A percentile compares a stretch with the other conserved stretches of the same genome.
Evolutionary conservation across 768 basidiomycete genomes (phyloP).

Genomic region (Xerocomus potaroensis): DNA sequence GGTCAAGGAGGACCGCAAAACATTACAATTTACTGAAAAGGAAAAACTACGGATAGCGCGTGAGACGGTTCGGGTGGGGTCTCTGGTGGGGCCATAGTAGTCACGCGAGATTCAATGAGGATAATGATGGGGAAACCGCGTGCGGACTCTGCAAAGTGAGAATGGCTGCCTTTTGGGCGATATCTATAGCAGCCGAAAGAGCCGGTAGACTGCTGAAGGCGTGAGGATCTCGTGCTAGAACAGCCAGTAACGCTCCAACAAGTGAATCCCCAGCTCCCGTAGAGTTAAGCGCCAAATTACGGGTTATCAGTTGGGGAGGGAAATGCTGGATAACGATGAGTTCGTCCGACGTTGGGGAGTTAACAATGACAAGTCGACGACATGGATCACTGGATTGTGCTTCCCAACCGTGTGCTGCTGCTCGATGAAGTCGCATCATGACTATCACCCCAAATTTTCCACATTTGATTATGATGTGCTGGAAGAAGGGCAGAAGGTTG

Average conservation of each 20-base stretch:
- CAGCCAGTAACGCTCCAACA: slow-evolving; percentile 78
- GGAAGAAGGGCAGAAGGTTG: slow-evolving; percentile 79
- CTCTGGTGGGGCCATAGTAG: slow-evolving; percentile 34
- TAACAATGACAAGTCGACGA: slow-evolving; percentile 49
- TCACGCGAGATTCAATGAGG: slow-evolving; percentile 21
- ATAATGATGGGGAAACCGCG: slow-evolving; percentile 66
- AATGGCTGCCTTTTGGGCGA: slow-evolving; percentile 63
- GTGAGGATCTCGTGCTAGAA: slow-evolving; percentile 42
- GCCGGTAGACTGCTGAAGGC: slow-evolving; percentile 43
- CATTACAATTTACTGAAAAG: slow-evolving; percentile 35
- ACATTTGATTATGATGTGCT: slow-evolving; percentile 81
- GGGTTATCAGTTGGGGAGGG: slow-evolving; percentile 46
- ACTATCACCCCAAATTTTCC: slow-evolving; percentile 65
- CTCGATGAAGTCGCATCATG: slow-evolving; percentile 50
- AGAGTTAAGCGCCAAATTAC: slow-evolving; percentile 52
- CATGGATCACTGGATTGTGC: slow-evolving; percentile 42
- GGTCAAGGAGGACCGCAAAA: slow-evolving; percentile 37
- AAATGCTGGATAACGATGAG: slow-evolving; percentile 70
- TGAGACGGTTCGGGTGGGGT: slow-evolving; percentile 61
- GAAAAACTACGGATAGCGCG: slow-evolving; percentile 50
- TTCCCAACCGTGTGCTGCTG: slow-evolving; percentile 47
- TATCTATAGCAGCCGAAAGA: slow-evolving; percentile 42
- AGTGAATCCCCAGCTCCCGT: slow-evolving; percentile 94
- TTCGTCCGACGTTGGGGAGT: slow-evolving; percentile 40
- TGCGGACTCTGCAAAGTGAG: slow-evolving; percentile 52